These are phyloP conservation scores for Cladorrhinum sp. DNA, from an alignment of 2,329 filamentous ascomycete species.

Conservation along the genomic window DNA sequence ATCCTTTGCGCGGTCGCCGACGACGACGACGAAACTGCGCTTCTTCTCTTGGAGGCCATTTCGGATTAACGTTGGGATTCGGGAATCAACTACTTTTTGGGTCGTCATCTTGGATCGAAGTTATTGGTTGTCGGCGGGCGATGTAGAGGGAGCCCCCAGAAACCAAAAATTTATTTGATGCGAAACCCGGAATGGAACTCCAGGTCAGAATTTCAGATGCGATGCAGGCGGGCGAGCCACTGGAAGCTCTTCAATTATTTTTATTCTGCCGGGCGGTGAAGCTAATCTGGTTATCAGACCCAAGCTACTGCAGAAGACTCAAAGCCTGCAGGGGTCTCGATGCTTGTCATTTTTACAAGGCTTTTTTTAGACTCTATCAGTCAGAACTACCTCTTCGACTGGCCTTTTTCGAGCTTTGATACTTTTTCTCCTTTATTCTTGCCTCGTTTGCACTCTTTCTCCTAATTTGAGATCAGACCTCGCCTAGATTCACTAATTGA, in stretches of 20 bases:
- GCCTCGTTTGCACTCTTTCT: constrained; percentile 25
- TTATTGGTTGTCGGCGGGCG: constrained; percentile 7
- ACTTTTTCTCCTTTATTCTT: constrained; percentile 26
- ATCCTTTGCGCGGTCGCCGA: constrained; percentile 92
- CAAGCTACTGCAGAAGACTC: background rate
- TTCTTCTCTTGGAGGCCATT: constrained; percentile 96
- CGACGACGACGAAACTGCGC: constrained; percentile 94
- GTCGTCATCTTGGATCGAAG: constrained; percentile 47
- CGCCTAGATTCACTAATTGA: no score
- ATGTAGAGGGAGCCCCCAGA: constrained; percentile 22
- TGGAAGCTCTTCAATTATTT: constrained; percentile 21
- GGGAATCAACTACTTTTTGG: constrained; percentile 69
- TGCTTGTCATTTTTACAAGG: background rate
- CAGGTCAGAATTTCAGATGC: background rate
- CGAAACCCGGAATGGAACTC: background rate
- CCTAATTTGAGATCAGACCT: constrained; percentile 10
- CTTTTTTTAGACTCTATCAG: background rate
- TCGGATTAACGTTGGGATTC: constrained; percentile 84
- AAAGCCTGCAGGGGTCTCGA: background rate
- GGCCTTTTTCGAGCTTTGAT: constrained; percentile 25
- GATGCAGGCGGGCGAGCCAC: background rate
- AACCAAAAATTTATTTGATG: constrained; percentile 13
- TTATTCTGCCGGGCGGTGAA: constrained; percentile 26
- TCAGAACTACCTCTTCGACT: constrained; percentile 13
- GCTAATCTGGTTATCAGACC: background rate